Percentiles rank a stretch among this genome's conserved stretches.
Conservation (phyloP, 192 early-diverging fungal genomes). For the Coemansia sp. region DNA sequence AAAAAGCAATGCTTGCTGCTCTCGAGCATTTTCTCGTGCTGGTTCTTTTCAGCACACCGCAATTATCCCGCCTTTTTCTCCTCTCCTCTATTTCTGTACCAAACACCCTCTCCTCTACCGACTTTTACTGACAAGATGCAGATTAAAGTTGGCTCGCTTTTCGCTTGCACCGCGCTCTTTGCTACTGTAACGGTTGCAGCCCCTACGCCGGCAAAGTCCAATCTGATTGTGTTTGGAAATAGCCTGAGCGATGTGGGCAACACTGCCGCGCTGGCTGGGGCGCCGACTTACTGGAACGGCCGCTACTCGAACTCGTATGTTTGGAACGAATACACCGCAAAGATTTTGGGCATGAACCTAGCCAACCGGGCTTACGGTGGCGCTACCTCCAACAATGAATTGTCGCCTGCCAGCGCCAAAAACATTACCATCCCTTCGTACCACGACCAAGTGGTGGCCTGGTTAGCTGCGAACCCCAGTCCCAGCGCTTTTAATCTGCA, state of each 20-base stretch:
- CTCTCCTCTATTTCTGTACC: neutral
- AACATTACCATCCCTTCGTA: conserved; percentile 44
- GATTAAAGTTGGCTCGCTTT: conserved; percentile 16
- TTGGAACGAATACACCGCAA: conserved; percentile 51
- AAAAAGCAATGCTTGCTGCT: neutral
- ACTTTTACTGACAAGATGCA: neutral
- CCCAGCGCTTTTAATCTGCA: conserved; percentile 37
- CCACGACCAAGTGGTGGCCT: conserved; percentile 41
- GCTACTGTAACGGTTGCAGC: conserved; percentile 27
- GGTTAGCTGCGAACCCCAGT: conserved; percentile 27
- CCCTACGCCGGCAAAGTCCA: conserved; percentile 23
- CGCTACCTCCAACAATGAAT: conserved; percentile 47
- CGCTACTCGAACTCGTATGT: conserved; percentile 48
- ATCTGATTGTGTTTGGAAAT: conserved; percentile 55
- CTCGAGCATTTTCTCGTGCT: neutral
- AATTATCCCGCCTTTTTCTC: neutral
- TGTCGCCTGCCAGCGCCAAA: conserved; percentile 29
- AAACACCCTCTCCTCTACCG: neutral
- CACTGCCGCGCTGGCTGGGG: neutral
- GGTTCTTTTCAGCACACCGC: neutral
- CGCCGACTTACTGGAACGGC: conserved; percentile 35
- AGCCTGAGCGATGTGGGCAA: conserved; percentile 47
- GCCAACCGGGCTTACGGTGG: conserved; percentile 41
- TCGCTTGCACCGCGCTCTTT: conserved; percentile 23
- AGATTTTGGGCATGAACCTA: conserved; percentile 40